A percentile compares a stretch with the other conserved stretches of the same genome.
phyloP scores from a whole-genome alignment of 2,329 filamentous ascomycete genomes.

The Fusarium citri region DNA sequence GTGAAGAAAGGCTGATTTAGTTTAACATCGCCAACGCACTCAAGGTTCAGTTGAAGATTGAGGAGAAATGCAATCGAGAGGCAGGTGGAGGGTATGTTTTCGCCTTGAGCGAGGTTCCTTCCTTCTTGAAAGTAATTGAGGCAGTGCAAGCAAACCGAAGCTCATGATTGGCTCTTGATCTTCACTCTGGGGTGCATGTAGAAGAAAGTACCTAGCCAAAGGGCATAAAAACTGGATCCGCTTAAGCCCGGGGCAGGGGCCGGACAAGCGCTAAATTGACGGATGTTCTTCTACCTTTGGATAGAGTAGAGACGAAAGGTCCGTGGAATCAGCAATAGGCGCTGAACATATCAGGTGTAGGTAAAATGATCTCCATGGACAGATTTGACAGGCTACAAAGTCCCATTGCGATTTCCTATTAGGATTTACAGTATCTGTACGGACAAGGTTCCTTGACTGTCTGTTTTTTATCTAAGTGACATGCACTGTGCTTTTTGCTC shows the following conservation, averaged over 20 bases:
- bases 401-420: not conserved
- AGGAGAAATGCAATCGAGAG: conserved; percentile 22
- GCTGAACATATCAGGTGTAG: not conserved
- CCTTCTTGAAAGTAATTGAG: conserved; percentile 26
- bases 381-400: not conserved
- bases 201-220: not conserved
- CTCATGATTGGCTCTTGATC: conserved; percentile 25
- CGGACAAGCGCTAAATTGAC: conserved; percentile 18
- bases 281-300: conserved; percentile 28
- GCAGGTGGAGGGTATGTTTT: conserved; percentile 19
- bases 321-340: not conserved
- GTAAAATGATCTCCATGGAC: not conserved
- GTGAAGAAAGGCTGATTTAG: conserved; percentile 1
- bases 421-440: not conserved
- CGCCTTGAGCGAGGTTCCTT: conserved; percentile 18
- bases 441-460: not conserved
- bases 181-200: conserved; percentile 12
- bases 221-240: conserved; percentile 6
- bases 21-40: conserved; percentile 14
- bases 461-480: not conserved
- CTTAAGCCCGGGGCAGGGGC: conserved; percentile 24
- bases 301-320: not conserved
- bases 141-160: conserved; percentile 34
- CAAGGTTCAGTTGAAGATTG: conserved; percentile 23
- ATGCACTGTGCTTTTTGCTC: conserved; percentile 8